Percentiles rank a stretch among this genome's conserved stretches.
Evolutionary conservation across 2,329 filamentous ascomycete genomes (phyloP).

Genomic region (Claviceps sp.): DNA sequence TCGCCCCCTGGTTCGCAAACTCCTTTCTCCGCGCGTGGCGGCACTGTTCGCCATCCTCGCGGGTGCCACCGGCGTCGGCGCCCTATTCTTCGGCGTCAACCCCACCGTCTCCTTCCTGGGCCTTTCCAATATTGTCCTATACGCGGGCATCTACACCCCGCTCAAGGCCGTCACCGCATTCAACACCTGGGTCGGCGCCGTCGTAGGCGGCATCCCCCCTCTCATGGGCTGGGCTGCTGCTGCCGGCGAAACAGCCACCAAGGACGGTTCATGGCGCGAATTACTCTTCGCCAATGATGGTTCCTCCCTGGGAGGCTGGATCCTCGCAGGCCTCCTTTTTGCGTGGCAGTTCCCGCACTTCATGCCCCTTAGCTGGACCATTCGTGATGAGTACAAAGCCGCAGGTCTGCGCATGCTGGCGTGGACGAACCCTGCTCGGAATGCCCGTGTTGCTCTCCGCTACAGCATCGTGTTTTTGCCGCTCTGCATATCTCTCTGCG

Average conservation of each 20-base stretch:
- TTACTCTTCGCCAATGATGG: slow-evolving; percentile 54
- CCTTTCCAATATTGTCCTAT: slow-evolving; percentile 71
- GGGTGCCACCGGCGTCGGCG: slow-evolving; percentile 53
- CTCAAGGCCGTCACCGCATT: slow-evolving; percentile 74
- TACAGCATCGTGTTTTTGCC: slow-evolving; percentile 82
- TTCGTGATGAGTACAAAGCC: slow-evolving; percentile 75
- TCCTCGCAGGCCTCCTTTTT: slow-evolving; percentile 72
- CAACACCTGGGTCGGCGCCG: slow-evolving; percentile 90
- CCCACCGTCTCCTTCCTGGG: slow-evolving; percentile 83
- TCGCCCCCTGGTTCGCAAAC: slow-evolving; percentile 68
- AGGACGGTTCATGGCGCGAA: slow-evolving; percentile 62
- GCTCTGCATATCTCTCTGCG: slow-evolving; percentile 69
- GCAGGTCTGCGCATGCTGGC: slow-evolving; percentile 60
- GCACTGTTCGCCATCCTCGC: slow-evolving; percentile 66
- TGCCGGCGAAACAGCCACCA: slow-evolving; percentile 71
- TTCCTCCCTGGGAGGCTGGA: slow-evolving; percentile 67
- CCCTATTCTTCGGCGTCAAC: slow-evolving; percentile 82
- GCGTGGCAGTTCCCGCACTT: slow-evolving; percentile 99
- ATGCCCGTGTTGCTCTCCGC: slow-evolving; percentile 73
- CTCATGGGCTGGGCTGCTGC: slow-evolving; percentile 98
- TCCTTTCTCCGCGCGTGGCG: slow-evolving; percentile 60
- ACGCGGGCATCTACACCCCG: slow-evolving; percentile 86
- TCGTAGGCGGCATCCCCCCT: slow-evolving; percentile 87
- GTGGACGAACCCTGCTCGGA: slow-evolving; percentile 77
- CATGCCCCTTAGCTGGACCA: slow-evolving; percentile 81